Conservation (phyloP, 176 grass and related monocot species). For the Aegilops tauschii region DNA sequence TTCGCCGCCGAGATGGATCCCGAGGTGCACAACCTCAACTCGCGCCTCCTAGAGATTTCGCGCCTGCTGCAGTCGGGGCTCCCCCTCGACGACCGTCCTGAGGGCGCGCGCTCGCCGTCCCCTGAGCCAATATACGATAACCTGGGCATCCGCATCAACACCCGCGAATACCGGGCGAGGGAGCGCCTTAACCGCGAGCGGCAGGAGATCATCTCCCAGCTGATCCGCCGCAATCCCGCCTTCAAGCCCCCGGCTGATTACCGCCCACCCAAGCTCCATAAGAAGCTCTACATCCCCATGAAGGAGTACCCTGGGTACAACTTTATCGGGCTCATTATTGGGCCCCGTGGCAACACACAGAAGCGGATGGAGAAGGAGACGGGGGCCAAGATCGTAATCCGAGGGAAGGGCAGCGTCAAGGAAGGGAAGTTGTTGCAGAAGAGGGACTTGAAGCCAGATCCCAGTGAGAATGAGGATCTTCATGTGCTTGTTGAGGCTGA, state of each 20-base stretch:
- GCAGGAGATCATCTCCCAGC: conserved; percentile 96
- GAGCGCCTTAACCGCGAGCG: conserved; percentile 82
- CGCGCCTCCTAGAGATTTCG: conserved; percentile 80
- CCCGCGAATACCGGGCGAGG: conserved; percentile 73
- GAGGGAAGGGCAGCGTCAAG: conserved; percentile 93
- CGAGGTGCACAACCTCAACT: conserved; percentile 84
- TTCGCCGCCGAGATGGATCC: conserved; percentile 88
- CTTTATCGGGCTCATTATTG: conserved; percentile 92
- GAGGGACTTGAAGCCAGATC: conserved; percentile 84
- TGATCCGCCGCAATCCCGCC: conserved; percentile 87
- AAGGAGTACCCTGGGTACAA: conserved; percentile 95
- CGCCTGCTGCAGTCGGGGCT: conserved; percentile 61
- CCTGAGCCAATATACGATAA: conserved; percentile 91
- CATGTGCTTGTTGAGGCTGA: conserved; percentile 96
- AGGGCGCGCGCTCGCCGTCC: conserved; percentile 78
- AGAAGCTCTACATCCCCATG: conserved; percentile 98
- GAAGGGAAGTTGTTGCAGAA: conserved; percentile 94
- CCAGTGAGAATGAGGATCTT: conserved; percentile 92
- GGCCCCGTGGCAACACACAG: conserved; percentile 83
- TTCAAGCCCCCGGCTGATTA: conserved; percentile 94
- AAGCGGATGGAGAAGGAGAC: conserved; percentile 99
- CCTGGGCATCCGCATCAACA: conserved; percentile 95
- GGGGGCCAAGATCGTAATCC: conserved; percentile 89
- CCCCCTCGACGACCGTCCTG: conserved; percentile 75
- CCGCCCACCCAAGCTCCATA: conserved; percentile 87